Evolutionary conservation across 2,329 filamentous ascomycete species (phyloP).

Genomic region (Biscogniauxia mediterranea): DNA sequence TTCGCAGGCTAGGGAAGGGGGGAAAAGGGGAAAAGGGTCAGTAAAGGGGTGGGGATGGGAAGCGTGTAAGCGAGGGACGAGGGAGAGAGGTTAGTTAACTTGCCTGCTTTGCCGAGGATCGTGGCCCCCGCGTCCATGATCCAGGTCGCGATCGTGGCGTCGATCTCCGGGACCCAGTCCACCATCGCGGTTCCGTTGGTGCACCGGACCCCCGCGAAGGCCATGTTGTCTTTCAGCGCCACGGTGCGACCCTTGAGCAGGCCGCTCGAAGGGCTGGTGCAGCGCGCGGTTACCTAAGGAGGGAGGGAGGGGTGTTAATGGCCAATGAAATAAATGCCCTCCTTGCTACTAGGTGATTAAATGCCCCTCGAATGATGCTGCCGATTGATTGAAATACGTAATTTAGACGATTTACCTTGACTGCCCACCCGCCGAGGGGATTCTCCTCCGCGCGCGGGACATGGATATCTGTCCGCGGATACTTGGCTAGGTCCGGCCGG

Average conservation of each 20-base stretch:
- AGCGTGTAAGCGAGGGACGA: too few species aligned
- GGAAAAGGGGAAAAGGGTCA: not conserved
- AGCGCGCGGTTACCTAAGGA: slow-evolving; percentile 23
- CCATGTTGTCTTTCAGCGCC: slow-evolving; percentile 48
- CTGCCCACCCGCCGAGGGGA: slow-evolving; percentile 26
- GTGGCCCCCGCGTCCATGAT: slow-evolving; percentile 41
- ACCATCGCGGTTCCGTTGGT: slow-evolving; percentile 42
- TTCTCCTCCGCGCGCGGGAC: slow-evolving; percentile 26
- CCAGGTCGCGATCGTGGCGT: slow-evolving; percentile 44
- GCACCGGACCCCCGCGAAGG: slow-evolving; percentile 43
- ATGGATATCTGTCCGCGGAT: slow-evolving; percentile 27
- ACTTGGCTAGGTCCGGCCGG: slow-evolving; percentile 26
- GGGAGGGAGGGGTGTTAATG: too few species aligned
- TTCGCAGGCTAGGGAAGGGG: slow-evolving; percentile 40
- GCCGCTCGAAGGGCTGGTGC: slow-evolving; percentile 19
- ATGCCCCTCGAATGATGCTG: too few species aligned
- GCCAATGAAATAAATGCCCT: too few species aligned
- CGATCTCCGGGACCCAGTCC: slow-evolving; percentile 38
- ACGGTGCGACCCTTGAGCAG: slow-evolving; percentile 40
- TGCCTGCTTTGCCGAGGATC: slow-evolving; percentile 40
- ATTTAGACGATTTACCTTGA: slow-evolving; percentile 15
- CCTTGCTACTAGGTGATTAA: too few species aligned
- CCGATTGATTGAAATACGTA: not conserved
- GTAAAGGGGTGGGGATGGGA: not conserved
- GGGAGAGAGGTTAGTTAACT: not conserved